Evolutionary conservation across 2,329 filamentous ascomycete species (phyloP), one percentile per base, ranked within the genome.

Genomic region (Neonectria ditissima): DNA sequence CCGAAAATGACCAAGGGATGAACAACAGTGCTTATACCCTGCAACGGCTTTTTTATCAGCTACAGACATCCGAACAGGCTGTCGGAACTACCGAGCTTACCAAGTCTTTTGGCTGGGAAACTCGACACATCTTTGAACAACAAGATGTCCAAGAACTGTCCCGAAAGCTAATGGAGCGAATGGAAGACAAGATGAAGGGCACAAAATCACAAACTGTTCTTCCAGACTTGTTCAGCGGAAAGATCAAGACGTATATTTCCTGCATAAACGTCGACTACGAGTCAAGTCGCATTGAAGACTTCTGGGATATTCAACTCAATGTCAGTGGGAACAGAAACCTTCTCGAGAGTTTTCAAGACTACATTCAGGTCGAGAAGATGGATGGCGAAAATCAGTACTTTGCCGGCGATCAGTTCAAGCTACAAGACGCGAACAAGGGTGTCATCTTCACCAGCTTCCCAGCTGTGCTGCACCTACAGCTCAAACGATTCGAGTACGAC

Each of bases 241-340:
- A 98, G 80, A 94, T 97, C 79, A 98, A 98, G 82, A 99, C 96
- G 0, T 99, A 98, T 79, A 97, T 99, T 69, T 97, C 93, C 22
- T 99, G 97, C 82, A 97, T 99, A 78, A 96, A 99, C 78, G 97
- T 99, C 66, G 91, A 97, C 74, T 99, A 97, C 81, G 95, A 98
- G 81, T 97, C 94, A 22, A 97, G 94, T 66, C 89, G 95, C 65
- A 89, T 96, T 69, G 96, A 99, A 79, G 97, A 99, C 73, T 99
- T 97, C 78, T 99, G 96, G 96, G 96, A 99, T 77, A 93, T 99
- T 64, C 96, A 99, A 77, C 87, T 99, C 71, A 99, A 98, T 70
- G 97, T 99, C 54, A 92, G 92, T 67, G 94, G 94, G 32, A 97
- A 97, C 84, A 94, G 93, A 81, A 95, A 92, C 65, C 83, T 99